Evolutionary conservation across 1,139 yeast species (phyloP), one percentile per base, ranked within the genome.

Genomic region (Yamadazyma buinensis): DNA sequence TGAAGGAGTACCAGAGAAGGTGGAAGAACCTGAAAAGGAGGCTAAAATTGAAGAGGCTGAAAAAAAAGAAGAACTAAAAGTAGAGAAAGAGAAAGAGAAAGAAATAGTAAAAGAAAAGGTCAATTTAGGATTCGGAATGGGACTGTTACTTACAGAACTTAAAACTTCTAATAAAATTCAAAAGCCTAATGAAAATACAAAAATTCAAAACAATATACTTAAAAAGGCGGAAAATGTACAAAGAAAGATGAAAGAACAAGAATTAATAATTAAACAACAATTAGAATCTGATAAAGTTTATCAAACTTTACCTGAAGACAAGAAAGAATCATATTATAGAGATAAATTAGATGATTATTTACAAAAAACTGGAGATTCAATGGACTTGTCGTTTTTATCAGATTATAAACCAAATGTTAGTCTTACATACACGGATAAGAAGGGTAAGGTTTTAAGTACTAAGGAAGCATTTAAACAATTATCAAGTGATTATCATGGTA

Each of bases 401-500:
- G 24, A 64, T 34, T 84, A 84, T 56, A 74, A 77, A 36, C 95
- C 96, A 0, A 65, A 72, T 5, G 75, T 90, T 15, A 64, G 71
- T 15, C 53, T 90, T 7, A 71, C 68, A 25, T 86, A 88, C 55
- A 71, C 68, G 30, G 96, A 90, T 55, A 85, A 80, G 27, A 54
- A 64, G 5, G 97, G 97, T 1, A 68, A 77, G 32, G 68, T 67
- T 15, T 58, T 92, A 34, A 64, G 69, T 29, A 70, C 80, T 2
- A 87, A 84, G 54, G 85, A 84, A 42, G 97, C 97, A 0, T 90
- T 80, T 63, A 90, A 87, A 59, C 77, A 79, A 41, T 55, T 88
- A 36, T 86, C 96, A 1, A 95, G 85, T 46, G 81, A 82, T 46
- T 90, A 87, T 60, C 97, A 92, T 55, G 97, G 96, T 1, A 55